Base-by-base conservation (phyloP, 306 rosid species). In the Malus sylvestris region DNA sequence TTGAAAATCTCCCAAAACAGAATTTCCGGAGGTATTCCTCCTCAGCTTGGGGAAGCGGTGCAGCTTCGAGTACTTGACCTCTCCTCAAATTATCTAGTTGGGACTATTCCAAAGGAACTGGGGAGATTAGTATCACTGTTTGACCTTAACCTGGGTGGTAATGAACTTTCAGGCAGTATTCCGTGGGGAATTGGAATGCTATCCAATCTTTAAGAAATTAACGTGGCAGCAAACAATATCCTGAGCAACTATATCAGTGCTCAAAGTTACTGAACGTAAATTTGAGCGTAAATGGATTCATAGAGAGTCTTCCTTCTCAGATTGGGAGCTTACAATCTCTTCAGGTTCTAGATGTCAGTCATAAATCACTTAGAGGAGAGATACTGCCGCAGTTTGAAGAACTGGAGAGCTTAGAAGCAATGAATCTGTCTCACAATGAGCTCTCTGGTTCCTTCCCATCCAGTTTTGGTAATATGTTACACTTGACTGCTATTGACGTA, bases 371-470 rank as follows among this genome's bases (percentile, higher is more conserved):
- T 67, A 65, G 0, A 25, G 72, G 81, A 10, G 40, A 33, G 23
- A 76, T 88, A 61, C 87, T 86, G 35, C 65, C 71, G 55, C 16
- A 4, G 35, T 79, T 86, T 75, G 92, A 76, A 58, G 16, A 1
- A 7, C 72, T 80, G 75, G 15, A 8, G 30, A 23, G 5, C 25
- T 80, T 84, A 49, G 70, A 64, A 64, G 10, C 35, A 67, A 74
- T 88, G 76, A 82, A 88, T 69, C 78, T 88, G 20, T 86, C 86
- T 14, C 81, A 76, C 35, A 86, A 88, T 60, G 38, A 16, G 53
- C 85, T 88, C 68, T 77, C 71, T 25, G 85, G 87, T 8, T 65
- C 75, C 1, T 80, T 86, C 63, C 92, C 92, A 8, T 52, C 72
- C 4, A 63, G 35, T 53, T 88, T 84, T 73, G 44, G 8, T 25